Evolutionary conservation across 2,329 filamentous ascomycete genomes (phyloP).

Genomic region (Grosmannia serpens): DNA sequence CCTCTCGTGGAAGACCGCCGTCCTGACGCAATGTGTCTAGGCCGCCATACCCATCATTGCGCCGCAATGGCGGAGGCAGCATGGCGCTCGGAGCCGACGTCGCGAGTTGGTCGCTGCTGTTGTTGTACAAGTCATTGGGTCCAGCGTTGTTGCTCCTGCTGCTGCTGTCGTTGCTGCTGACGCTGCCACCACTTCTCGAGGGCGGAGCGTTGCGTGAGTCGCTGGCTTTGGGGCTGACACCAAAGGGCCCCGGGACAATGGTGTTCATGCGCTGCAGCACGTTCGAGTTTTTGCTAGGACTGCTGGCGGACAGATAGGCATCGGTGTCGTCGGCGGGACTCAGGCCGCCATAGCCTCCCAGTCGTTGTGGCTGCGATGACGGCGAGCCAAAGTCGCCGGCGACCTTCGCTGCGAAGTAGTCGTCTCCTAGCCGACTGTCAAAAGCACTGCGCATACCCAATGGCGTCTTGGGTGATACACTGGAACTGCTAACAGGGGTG

Average conservation of each 20-base stretch:
- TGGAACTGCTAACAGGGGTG: slow-evolving; percentile 51
- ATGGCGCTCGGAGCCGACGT: not conserved
- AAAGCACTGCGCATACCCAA: slow-evolving; percentile 24
- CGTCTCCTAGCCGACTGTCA: slow-evolving; percentile 27
- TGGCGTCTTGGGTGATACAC: slow-evolving; percentile 52
- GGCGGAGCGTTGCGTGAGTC: slow-evolving; percentile 22
- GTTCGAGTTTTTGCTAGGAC: slow-evolving; percentile 30
- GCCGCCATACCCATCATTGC: slow-evolving; percentile 45
- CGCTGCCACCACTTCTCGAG: slow-evolving; percentile 4
- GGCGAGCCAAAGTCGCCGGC: slow-evolving; percentile 29
- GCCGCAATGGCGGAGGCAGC: slow-evolving; percentile 26
- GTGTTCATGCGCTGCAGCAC: slow-evolving; percentile 52
- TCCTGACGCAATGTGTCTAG: slow-evolving; percentile 35
- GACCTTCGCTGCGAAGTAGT: slow-evolving; percentile 34
- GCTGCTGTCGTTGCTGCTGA: not conserved
- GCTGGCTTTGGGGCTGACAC: slow-evolving; percentile 24
- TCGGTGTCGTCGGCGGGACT: slow-evolving; percentile 25
- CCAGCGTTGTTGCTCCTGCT: not conserved
- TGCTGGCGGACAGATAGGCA: slow-evolving; percentile 34
- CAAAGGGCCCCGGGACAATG: slow-evolving; percentile 57
- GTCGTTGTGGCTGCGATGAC: slow-evolving; percentile 27
- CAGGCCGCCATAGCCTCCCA: slow-evolving; percentile 39
- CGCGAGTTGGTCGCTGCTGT: not conserved
- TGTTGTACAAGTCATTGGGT: not conserved
- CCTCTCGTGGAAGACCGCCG: slow-evolving; percentile 13